phyloP scores from a whole-genome alignment of 1,284 basidiomycete genomes.

The Anthracocystis setariae region DNA sequence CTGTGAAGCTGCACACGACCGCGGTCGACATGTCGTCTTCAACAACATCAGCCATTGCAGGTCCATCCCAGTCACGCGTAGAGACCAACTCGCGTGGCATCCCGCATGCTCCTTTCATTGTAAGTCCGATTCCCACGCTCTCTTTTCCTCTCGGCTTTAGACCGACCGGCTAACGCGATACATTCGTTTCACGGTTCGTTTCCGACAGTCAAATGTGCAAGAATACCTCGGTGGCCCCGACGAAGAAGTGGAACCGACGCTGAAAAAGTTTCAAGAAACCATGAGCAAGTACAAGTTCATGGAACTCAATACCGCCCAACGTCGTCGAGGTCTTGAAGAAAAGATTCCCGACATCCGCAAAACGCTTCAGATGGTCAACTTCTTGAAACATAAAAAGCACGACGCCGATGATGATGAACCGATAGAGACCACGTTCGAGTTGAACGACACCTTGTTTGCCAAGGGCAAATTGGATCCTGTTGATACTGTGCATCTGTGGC shows the following conservation, averaged over 20 bases:
- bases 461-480: conserved; percentile 87
- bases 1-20: background rate
- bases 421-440: conserved; percentile 87
- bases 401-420: conserved; percentile 74
- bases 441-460: conserved; percentile 93
- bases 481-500: conserved; percentile 92
- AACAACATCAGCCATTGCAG: conserved; percentile 20
- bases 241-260: conserved; percentile 79
- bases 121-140: conserved; percentile 71
- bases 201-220: conserved; percentile 79
- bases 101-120: conserved; percentile 92
- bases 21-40: conserved; percentile 17
- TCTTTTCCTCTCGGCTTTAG: background rate
- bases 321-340: conserved; percentile 82
- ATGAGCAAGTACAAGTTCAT: conserved; percentile 99
- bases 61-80: conserved; percentile 35
- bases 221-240: conserved; percentile 84
- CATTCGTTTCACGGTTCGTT: background rate
- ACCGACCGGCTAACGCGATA: background rate
- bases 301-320: conserved; percentile 86
- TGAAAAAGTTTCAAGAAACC: conserved; percentile 89
- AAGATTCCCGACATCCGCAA: conserved; percentile 98
- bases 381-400: conserved; percentile 72
- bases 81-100: conserved; percentile 84
- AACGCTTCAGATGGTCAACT: conserved; percentile 89